These are phyloP conservation scores for Stephania yunnanensis DNA, from an alignment of 164 flowering plant genomes.

Conservation along the genomic window DNA sequence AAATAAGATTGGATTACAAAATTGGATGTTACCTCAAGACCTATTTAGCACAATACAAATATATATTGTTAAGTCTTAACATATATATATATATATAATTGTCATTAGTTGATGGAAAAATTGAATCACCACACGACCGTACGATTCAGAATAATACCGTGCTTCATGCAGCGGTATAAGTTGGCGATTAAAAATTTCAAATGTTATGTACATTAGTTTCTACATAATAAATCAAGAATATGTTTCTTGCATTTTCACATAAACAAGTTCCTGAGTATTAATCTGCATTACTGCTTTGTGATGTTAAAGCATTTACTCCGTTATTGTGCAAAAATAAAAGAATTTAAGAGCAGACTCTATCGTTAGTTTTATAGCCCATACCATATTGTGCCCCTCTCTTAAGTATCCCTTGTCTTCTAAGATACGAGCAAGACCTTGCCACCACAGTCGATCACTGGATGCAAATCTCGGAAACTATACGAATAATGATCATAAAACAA, in stretches of 20 bases:
- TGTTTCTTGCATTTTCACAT: neutral
- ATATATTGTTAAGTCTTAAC: too few species aligned
- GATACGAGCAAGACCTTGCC: conserved; percentile 81
- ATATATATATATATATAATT: too few species aligned
- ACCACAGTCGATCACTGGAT: conserved; percentile 65
- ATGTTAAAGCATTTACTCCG: too few species aligned
- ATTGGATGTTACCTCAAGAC: neutral
- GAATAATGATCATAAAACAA: conserved; percentile 12
- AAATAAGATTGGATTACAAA: neutral
- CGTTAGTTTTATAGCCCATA: conserved; percentile 18
- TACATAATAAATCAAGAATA: neutral
- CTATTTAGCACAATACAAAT: neutral
- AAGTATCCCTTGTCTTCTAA: conserved; percentile 67
- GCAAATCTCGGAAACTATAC: conserved; percentile 44
- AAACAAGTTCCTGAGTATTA: neutral
- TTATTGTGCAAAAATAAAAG: too few species aligned
- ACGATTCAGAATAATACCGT: neutral
- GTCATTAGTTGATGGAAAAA: too few species aligned
- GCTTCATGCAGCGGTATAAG: neutral
- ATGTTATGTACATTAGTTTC: neutral
- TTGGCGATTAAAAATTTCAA: neutral
- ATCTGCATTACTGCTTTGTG: neutral
- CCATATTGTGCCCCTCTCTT: conserved; percentile 54
- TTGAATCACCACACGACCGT: too few species aligned
- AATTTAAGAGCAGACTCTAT: neutral